These are phyloP conservation scores for Anthracocystis panici-leucophaei DNA, from an alignment of 1,284 basidiomycete genomes.

Conservation along the genomic window DNA sequence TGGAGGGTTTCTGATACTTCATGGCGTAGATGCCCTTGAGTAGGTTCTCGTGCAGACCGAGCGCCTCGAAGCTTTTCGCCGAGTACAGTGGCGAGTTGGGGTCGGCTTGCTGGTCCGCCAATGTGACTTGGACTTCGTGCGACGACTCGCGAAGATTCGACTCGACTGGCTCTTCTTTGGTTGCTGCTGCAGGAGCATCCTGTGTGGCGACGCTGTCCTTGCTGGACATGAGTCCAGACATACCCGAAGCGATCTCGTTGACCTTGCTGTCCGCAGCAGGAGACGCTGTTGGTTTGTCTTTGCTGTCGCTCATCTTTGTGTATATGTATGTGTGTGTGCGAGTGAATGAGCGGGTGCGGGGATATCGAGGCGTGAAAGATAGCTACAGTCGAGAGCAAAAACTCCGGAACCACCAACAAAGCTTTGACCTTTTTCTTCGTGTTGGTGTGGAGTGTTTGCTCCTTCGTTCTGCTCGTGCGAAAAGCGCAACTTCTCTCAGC, in stretches of 20 bases:
- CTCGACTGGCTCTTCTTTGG: constrained; percentile 20
- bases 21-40: constrained; percentile 96
- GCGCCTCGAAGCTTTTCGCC: constrained; percentile 88
- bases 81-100: constrained; percentile 95
- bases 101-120: constrained; percentile 96
- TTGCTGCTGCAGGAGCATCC: constrained; percentile 1
- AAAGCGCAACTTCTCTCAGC: neutral
- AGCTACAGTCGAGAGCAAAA: too few species aligned
- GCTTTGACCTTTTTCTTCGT: constrained; percentile 27
- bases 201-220: constrained; percentile 25
- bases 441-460: constrained; percentile 41
- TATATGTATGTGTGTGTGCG: neutral
- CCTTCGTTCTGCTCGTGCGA: constrained; percentile 20
- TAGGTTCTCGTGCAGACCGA: constrained; percentile 78
- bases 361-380: neutral
- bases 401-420: neutral
- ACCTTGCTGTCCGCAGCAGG: constrained; percentile 39
- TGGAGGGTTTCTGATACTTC: constrained; percentile 97
- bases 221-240: constrained; percentile 49
- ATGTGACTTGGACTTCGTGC: constrained; percentile 81
- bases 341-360: neutral
- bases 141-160: constrained; percentile 57
- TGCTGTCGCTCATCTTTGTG: constrained; percentile 39
- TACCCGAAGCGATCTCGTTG: constrained; percentile 55
- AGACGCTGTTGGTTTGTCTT: constrained; percentile 29